Conservation (phyloP, 257 asterid species). For the Solanum arcanum region DNA sequence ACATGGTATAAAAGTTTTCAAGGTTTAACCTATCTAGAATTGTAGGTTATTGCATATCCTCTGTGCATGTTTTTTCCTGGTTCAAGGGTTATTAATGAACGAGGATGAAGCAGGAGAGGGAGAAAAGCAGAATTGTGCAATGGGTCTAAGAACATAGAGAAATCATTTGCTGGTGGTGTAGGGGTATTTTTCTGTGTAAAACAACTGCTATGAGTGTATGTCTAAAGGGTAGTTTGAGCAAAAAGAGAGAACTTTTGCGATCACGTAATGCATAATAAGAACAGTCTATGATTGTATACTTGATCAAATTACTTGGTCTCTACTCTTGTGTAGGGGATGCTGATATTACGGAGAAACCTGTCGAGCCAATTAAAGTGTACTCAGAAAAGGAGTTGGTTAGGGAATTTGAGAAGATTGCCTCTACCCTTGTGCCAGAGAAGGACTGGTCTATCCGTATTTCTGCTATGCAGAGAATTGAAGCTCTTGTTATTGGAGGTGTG, state of each 20-base stretch:
- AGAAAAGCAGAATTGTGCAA: not conserved
- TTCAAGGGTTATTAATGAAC: not conserved
- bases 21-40: not conserved
- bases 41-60: not conserved
- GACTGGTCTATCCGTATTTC: conserved; percentile 96
- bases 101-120: not conserved
- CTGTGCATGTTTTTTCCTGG: not conserved
- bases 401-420: conserved; percentile 91
- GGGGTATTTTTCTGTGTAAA: not conserved
- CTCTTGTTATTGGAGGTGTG: conserved; percentile 91
- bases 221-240: not conserved
- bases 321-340: conserved; percentile 57
- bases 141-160: not conserved
- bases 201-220: not conserved
- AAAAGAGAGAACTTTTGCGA: not conserved
- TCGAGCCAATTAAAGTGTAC: conserved; percentile 84
- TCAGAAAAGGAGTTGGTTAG: conserved; percentile 91
- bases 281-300: not conserved
- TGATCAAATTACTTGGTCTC: not conserved
- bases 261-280: not conserved
- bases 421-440: conserved; percentile 90
- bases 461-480: conserved; percentile 96
- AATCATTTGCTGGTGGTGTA: not conserved
- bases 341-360: conserved; percentile 81
- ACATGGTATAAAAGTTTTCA: not conserved